A percentile compares a stretch with the other conserved stretches of the same genome.
These are phyloP conservation scores for Cyberlindnera americana DNA, from an alignment of 805 yeast species.

Conservation along the genomic window DNA sequence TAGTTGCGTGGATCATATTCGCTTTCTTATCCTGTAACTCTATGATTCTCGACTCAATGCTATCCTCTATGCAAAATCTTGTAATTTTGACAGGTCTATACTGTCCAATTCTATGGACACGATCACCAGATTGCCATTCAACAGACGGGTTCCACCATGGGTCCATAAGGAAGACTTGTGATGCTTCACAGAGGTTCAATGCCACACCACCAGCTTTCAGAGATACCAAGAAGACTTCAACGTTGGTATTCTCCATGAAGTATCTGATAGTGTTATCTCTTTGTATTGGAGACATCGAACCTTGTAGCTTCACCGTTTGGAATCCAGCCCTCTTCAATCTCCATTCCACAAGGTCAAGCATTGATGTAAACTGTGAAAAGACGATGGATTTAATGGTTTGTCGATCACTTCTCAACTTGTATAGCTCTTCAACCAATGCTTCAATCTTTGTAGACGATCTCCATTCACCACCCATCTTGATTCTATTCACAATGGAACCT, in stretches of 20 bases:
- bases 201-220: slow-evolving; percentile 99
- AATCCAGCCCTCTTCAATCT: slow-evolving; percentile 92
- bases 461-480: slow-evolving; percentile 87
- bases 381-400: slow-evolving; percentile 94
- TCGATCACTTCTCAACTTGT: slow-evolving; percentile 77
- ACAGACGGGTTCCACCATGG: slow-evolving; percentile 99
- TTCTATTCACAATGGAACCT: slow-evolving; percentile 78
- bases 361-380: slow-evolving; percentile 94
- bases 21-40: slow-evolving; percentile 98
- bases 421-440: slow-evolving; percentile 90
- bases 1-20: slow-evolving; percentile 95
- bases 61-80: slow-evolving; percentile 90
- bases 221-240: slow-evolving; percentile 91
- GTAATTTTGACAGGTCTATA: slow-evolving; percentile 91
- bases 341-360: slow-evolving; percentile 97
- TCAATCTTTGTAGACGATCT: slow-evolving; percentile 94
- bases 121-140: slow-evolving; percentile 97
- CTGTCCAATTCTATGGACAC: slow-evolving; percentile 98
- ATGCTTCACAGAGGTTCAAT: slow-evolving; percentile 91
- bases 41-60: slow-evolving; percentile 92
- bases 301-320: slow-evolving; percentile 89
- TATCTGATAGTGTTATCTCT: slow-evolving; percentile 87
- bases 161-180: slow-evolving; percentile 91
- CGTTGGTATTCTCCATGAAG: slow-evolving; percentile 89
- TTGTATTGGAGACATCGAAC: slow-evolving; percentile 95